Percentiles rank a stretch among this genome's conserved stretches.
Evolutionary conservation across 345 rosid species (phyloP).

Genomic region (Diplotaxis tenuifolia): DNA sequence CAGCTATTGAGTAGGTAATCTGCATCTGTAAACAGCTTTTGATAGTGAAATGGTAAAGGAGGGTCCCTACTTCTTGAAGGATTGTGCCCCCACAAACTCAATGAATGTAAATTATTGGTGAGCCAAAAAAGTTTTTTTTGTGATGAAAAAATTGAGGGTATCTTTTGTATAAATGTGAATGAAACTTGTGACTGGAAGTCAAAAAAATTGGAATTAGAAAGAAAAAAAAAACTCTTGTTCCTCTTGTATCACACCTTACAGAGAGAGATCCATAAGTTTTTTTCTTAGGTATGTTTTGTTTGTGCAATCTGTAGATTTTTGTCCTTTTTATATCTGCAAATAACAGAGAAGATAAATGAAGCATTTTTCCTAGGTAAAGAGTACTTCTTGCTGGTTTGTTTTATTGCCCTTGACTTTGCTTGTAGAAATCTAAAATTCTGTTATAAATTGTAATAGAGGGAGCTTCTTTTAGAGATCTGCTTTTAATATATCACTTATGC

Average conservation of each 20-base stretch:
- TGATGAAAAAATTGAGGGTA: background rate
- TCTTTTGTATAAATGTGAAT: slow-evolving; percentile 24
- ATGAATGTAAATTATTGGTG: slow-evolving; percentile 37
- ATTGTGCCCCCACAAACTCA: slow-evolving; percentile 27
- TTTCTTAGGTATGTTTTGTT: slow-evolving; percentile 22
- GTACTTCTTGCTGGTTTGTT: slow-evolving; percentile 3
- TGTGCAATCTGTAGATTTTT: slow-evolving; percentile 2
- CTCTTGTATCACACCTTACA: slow-evolving; percentile 4
- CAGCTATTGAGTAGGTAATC: background rate
- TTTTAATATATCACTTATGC: background rate
- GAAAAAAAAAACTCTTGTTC: slow-evolving; percentile 7
- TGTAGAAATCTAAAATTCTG: background rate
- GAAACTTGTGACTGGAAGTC: slow-evolving; percentile 3
- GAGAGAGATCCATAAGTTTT: slow-evolving; percentile 14
- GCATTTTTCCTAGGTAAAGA: background rate
- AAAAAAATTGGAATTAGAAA: background rate
- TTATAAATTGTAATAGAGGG: slow-evolving; percentile 6
- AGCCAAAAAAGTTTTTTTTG: slow-evolving; percentile 1
- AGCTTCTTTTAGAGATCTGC: slow-evolving; percentile 10
- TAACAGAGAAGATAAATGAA: slow-evolving; percentile 7
- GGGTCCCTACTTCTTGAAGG: slow-evolving; percentile 34
- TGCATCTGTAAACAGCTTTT: slow-evolving; percentile 5
- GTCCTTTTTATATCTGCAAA: slow-evolving; percentile 14
- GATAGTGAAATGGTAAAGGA: background rate
- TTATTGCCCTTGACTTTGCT: background rate